phyloP scores from a whole-genome alignment of 2,329 filamentous ascomycete genomes.

The Lanzia echinophila region DNA sequence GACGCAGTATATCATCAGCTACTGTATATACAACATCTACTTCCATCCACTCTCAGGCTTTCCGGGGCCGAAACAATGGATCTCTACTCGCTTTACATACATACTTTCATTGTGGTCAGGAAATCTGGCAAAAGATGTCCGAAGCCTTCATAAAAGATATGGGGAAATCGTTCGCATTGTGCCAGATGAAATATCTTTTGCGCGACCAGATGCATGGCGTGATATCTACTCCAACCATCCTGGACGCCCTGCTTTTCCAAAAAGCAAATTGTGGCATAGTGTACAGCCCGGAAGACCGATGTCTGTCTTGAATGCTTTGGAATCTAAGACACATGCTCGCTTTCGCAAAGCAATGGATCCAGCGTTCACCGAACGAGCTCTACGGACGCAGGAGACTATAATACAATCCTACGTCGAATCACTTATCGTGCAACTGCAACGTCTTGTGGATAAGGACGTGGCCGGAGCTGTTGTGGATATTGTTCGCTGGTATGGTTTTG shows the following conservation, averaged over 20 bases:
- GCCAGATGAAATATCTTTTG: not conserved
- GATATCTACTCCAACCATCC: not conserved
- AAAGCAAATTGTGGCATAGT: not conserved
- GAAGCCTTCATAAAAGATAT: not conserved
- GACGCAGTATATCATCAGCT: no score
- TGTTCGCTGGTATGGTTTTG: slow-evolving; percentile 31
- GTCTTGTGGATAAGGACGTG: not conserved
- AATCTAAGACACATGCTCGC: slow-evolving; percentile 16
- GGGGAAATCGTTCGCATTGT: not conserved
- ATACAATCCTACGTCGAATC: slow-evolving; percentile 8
- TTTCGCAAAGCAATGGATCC: slow-evolving; percentile 23
- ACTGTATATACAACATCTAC: slow-evolving; percentile 1
- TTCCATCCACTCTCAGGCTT: slow-evolving; percentile 10
- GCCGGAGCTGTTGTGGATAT: slow-evolving; percentile 18
- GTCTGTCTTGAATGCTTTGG: not conserved
- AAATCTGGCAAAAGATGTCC: not conserved
- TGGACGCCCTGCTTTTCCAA: not conserved
- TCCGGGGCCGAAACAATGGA: slow-evolving; percentile 4
- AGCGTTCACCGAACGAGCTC: slow-evolving; percentile 27
- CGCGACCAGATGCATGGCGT: not conserved
- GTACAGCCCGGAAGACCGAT: not conserved
- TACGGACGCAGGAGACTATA: slow-evolving; percentile 26
- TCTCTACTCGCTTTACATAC: not conserved
- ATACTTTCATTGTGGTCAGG: not conserved
- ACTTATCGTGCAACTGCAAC: not conserved